These are phyloP conservation scores for Pseudocercospora crystallina DNA, from an alignment of 2,329 filamentous ascomycete species.

Conservation along the genomic window DNA sequence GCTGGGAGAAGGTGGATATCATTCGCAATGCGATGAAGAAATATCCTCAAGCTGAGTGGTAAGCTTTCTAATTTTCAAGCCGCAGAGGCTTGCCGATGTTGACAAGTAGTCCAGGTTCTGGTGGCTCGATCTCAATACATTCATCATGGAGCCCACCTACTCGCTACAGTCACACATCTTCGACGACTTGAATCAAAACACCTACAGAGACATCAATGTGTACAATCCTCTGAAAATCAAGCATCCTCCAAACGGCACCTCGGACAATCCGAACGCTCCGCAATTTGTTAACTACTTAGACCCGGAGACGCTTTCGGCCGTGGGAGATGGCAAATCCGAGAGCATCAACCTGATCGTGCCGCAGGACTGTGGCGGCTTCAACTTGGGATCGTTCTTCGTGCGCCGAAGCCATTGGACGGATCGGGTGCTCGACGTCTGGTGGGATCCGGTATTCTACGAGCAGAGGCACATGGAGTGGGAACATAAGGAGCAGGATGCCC, in stretches of 20 bases:
- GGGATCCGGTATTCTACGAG: conserved; percentile 96
- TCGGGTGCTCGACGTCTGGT: conserved; percentile 91
- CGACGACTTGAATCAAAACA: conserved; percentile 68
- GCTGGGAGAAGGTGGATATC: conserved; percentile 98
- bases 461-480: conserved; percentile 99
- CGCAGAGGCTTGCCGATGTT: conserved; percentile 1
- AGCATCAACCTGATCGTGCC: conserved; percentile 87
- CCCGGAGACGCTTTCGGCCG: conserved; percentile 65
- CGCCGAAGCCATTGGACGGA: conserved; percentile 86
- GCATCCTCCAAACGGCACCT: conserved; percentile 65
- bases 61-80: conserved; percentile 38
- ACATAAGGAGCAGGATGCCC: conserved; percentile 95
- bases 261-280: conserved; percentile 44
- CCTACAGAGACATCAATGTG: conserved; percentile 92
- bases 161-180: conserved; percentile 91
- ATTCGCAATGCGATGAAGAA: conserved; percentile 85
- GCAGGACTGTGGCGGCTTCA: conserved; percentile 95
- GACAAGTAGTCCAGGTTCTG: conserved; percentile 69
- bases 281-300: conserved; percentile 65
- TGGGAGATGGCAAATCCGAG: conserved; percentile 72
- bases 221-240: conserved; percentile 94
- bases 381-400: conserved; percentile 92
- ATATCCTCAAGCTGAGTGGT: conserved; percentile 96
- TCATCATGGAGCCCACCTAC: conserved; percentile 93
- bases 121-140: conserved; percentile 98